These are phyloP conservation scores for Leishmania tarentolae DNA, from an alignment of 208 protist species.

Conservation along the genomic window DNA sequence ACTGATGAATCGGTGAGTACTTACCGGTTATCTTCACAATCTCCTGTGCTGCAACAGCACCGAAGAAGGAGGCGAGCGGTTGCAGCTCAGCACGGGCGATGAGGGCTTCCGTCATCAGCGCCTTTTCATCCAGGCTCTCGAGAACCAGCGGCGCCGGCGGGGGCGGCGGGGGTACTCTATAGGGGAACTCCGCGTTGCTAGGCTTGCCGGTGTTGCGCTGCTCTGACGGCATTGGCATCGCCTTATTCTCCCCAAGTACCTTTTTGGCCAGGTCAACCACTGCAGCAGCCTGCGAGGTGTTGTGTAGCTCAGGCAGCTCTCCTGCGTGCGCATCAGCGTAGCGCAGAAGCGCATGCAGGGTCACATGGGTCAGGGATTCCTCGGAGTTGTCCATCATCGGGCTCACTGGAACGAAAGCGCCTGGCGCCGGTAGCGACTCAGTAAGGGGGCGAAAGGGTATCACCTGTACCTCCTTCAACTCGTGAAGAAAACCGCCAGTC, in stretches of 20 bases:
- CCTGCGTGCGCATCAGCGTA: slow-evolving; percentile 71
- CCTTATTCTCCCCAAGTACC: slow-evolving; percentile 63
- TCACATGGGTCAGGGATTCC: slow-evolving; percentile 75
- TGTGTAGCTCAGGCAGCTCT: slow-evolving; percentile 66
- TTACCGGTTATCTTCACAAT: slow-evolving; percentile 97
- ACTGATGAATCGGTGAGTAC: slow-evolving; percentile 96
- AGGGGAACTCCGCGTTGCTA: slow-evolving; percentile 71
- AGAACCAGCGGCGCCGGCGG: slow-evolving; percentile 61
- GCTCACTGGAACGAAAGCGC: slow-evolving; percentile 73
- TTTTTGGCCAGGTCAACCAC: slow-evolving; percentile 59
- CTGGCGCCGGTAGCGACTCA: slow-evolving; percentile 58
- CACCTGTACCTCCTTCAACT: slow-evolving; percentile 70
- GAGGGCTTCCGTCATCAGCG: slow-evolving; percentile 51
- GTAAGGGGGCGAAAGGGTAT: slow-evolving; percentile 65
- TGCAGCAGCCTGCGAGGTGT: slow-evolving; percentile 52
- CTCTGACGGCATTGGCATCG: slow-evolving; percentile 27
- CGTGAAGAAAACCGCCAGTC: slow-evolving; percentile 87
- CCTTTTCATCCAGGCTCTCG: slow-evolving; percentile 58
- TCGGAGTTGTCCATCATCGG: slow-evolving; percentile 88
- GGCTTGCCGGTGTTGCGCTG: slow-evolving; percentile 11
- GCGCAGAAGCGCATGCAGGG: slow-evolving; percentile 58
- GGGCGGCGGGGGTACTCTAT: slow-evolving; percentile 53
- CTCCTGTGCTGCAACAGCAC: slow-evolving; percentile 96
- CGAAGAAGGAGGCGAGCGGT: slow-evolving; percentile 93
- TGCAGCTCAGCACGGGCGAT: slow-evolving; percentile 79